Base-by-base conservation (phyloP, 208 protist genomes). In the Leptomonas seymouri region DNA sequence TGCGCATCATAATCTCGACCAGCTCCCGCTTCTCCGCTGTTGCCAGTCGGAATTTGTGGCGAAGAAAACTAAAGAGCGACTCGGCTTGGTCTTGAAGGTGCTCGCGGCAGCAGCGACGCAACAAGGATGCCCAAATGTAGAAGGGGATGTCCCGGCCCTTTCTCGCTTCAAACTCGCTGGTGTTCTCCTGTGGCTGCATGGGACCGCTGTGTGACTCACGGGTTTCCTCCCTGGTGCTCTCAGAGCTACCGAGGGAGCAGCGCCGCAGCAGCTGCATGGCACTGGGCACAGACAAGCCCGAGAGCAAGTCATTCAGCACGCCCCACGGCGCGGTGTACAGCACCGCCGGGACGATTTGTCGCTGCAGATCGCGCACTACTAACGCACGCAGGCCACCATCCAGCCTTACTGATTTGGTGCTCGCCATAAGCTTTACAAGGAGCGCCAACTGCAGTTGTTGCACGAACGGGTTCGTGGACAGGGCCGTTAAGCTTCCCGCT, bases 1-100 rank as follows among this genome's bases (percentile, higher is more conserved):
- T 94, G 41, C 89, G 84, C 76, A 96, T 86, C 85, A 94, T 89
- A 59, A 96, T 94, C 48, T 93, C 89, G 34, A 96, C 73, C 55
- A 96, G 69, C 72, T 96, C 87, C 0, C 85, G 71, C 72, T 93
- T 93, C 69, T 94, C 75, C 30, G 42, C 44, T 30, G 44, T 50
- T 3, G 60, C 67, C 3, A 93, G 75, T 15, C 31, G 7, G 58
- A 93, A 93, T 21, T 84, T 76, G 41, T 83, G 75, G 9, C 85
- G 85, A 64, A 94, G 85, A 67, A 96, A 96, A 21, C 71, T 53
- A 66, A 94, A 96, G 20, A 96, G 70, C 20, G 84, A 66, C 42
- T 91, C 85, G 0, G 89, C 89, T 36, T 96, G 85, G 64, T 91
- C 88, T 59, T 93, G 80, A 44, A 84, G 50, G 67, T 92, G 86